Evolutionary conservation across 202 grass and related monocot species (phyloP).

Genomic region (Zizania palustris): DNA sequence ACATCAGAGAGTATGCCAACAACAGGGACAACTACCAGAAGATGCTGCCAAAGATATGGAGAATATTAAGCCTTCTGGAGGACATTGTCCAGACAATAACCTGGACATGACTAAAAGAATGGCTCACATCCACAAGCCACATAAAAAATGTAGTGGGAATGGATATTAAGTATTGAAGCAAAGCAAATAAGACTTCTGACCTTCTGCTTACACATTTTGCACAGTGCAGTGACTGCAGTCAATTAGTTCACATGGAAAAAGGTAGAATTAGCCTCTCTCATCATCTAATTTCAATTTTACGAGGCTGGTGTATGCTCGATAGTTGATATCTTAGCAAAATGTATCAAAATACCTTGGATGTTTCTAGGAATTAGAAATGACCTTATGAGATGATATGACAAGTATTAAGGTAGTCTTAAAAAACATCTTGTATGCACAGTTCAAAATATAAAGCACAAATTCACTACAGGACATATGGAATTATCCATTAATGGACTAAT

Average conservation of each 20-base stretch:
- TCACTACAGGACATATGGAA: not conserved
- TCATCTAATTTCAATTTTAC: not conserved
- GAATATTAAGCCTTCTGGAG: constrained; percentile 3
- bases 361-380: not conserved
- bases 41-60: constrained; percentile 54
- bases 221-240: not conserved
- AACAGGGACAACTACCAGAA: constrained; percentile 73
- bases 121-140: not conserved
- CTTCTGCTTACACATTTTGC: not conserved
- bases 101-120: no score
- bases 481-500: not conserved
- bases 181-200: constrained; percentile 7
- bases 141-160: not conserved
- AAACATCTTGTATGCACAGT: not conserved
- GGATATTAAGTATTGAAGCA: not conserved
- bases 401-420: not conserved
- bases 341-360: not conserved
- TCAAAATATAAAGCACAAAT: not conserved
- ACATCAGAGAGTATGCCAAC: constrained; percentile 59
- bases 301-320: no score
- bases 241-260: constrained; percentile 15
- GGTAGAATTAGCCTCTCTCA: not conserved
- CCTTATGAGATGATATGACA: not conserved
- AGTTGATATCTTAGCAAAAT: not conserved
- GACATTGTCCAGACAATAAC: not conserved